Evolutionary conservation across 176 grass and related monocot genomes (phyloP).

Genomic region (Urochloa ruziziensis): DNA sequence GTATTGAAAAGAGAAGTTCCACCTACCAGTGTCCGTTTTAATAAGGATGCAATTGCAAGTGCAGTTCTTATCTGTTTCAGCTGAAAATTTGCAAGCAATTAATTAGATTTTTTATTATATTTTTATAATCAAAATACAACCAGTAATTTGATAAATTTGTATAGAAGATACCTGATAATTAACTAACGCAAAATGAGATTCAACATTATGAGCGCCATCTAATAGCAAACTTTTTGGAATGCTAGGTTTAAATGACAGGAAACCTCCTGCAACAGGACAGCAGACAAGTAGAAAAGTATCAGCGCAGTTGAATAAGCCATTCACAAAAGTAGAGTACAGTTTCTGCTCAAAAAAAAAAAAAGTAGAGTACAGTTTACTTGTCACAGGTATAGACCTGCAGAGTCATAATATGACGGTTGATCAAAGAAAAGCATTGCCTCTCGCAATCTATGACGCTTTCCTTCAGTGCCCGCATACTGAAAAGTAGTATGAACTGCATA

Average conservation of each 20-base stretch:
- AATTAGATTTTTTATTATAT: constrained; percentile 26
- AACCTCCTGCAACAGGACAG: constrained; percentile 68
- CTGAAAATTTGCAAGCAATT: constrained; percentile 56
- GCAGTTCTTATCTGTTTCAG: constrained; percentile 93
- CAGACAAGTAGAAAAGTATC: not conserved
- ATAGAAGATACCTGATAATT: constrained; percentile 78
- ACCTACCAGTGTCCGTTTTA: constrained; percentile 84
- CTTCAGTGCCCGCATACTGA: constrained; percentile 93
- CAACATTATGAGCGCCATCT: constrained; percentile 70
- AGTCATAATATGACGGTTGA: constrained; percentile 73
- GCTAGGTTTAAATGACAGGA: constrained; percentile 81
- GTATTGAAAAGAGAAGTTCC: constrained; percentile 26
- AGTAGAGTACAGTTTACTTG: not conserved
- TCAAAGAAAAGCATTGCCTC: constrained; percentile 95
- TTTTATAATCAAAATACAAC: not conserved
- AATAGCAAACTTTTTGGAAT: constrained; percentile 85
- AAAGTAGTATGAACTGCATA: constrained; percentile 99
- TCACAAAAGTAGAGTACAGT: not conserved
- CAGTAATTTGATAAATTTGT: not conserved
- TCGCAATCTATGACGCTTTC: constrained; percentile 93
- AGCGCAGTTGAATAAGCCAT: not conserved
- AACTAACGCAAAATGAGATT: constrained; percentile 84
- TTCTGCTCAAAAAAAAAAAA: no score
- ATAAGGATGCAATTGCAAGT: constrained; percentile 73
- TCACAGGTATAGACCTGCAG: constrained; percentile 58